A percentile compares a stretch with the other conserved stretches of the same genome.
Conservation (phyloP, 176 grass and related monocot genomes). For the Carex kokanica region DNA sequence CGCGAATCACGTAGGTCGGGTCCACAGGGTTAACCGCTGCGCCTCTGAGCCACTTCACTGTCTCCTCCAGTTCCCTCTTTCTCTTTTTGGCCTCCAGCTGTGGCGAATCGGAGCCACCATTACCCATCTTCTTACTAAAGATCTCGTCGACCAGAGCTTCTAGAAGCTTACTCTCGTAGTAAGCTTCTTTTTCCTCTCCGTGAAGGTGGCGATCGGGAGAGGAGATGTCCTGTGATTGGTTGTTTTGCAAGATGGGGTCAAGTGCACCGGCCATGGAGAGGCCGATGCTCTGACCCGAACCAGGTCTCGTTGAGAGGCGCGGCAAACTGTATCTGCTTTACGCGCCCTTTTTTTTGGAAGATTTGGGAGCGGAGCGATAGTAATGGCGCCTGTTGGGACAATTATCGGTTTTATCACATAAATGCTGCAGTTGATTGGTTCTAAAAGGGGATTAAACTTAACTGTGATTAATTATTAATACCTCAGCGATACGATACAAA, state of each 20-base stretch:
- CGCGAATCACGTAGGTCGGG: constrained; percentile 22
- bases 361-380: neutral
- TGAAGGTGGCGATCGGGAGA: constrained; percentile 24
- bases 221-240: constrained; percentile 32
- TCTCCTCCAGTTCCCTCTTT: constrained; percentile 39
- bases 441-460: too few relatives aligned
- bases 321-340: constrained; percentile 13
- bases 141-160: constrained; percentile 34
- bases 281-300: constrained; percentile 54
- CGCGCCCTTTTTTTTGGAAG: constrained; percentile 31
- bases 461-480: too few relatives aligned
- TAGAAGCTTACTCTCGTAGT: constrained; percentile 27
- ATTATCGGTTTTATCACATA: neutral
- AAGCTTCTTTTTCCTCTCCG: constrained; percentile 14
- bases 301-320: constrained; percentile 27
- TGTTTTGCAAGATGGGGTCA: constrained; percentile 29
- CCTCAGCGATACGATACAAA: too few relatives aligned
- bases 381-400: neutral
- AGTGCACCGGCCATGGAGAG: constrained; percentile 40
- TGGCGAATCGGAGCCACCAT: neutral
- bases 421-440: too few relatives aligned
- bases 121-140: constrained; percentile 12
- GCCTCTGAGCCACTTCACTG: constrained; percentile 49
- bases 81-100: neutral
- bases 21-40: constrained; percentile 48